Conservation (phyloP, 1,139 yeast species). For the Citeromyces hawaiiensis region DNA sequence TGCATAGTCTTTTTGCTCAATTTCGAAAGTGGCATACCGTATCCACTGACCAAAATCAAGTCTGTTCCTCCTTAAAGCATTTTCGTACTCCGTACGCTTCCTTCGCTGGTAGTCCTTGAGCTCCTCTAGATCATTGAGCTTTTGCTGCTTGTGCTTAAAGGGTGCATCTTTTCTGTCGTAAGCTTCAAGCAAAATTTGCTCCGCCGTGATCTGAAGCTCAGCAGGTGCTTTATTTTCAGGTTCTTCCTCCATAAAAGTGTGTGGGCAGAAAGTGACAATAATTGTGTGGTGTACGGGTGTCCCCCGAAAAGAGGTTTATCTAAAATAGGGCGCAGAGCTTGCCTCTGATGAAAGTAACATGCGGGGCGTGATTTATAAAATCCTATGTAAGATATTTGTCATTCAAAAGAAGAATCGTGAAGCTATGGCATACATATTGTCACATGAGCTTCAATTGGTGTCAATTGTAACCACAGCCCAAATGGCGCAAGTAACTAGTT, state of each 20-base stretch:
- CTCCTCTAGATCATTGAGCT: slow-evolving; percentile 71
- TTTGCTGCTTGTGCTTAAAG: slow-evolving; percentile 23
- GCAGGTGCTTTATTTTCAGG: slow-evolving; percentile 29
- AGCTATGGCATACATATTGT: too few species aligned
- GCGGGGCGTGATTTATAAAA: too few species aligned
- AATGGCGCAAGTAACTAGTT: too few species aligned
- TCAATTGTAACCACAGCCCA: too few species aligned
- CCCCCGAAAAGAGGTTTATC: too few species aligned
- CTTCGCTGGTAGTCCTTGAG: slow-evolving; percentile 61
- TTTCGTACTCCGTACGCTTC: slow-evolving; percentile 74
- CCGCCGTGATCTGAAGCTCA: slow-evolving; percentile 39
- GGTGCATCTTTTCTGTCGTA: slow-evolving; percentile 32
- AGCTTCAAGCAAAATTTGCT: slow-evolving; percentile 41
- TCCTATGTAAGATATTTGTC: too few species aligned
- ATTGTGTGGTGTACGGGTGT: background rate
- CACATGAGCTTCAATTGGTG: too few species aligned
- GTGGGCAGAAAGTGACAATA: background rate
- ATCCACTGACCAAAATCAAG: slow-evolving; percentile 83
- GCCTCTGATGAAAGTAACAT: too few species aligned
- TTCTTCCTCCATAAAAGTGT: background rate
- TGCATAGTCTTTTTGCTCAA: slow-evolving; percentile 61
- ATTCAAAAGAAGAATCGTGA: too few species aligned
- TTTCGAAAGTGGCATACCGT: slow-evolving; percentile 82
- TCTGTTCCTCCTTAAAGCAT: slow-evolving; percentile 71
- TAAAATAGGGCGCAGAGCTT: too few species aligned